phyloP scores from a whole-genome alignment of 2,329 filamentous ascomycete species.

The Colletotrichum sp. region DNA sequence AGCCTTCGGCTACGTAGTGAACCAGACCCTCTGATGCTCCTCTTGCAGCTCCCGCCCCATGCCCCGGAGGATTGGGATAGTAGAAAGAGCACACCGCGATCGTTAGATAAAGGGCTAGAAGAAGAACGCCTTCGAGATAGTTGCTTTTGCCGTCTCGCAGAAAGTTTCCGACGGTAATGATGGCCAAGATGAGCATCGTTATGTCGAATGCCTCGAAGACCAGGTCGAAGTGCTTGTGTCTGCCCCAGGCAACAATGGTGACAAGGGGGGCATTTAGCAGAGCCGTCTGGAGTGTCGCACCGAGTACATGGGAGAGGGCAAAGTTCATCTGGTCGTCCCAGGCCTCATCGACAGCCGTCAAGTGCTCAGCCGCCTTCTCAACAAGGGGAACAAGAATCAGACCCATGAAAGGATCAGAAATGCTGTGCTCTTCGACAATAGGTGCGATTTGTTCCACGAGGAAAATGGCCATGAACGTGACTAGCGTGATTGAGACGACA shows the following conservation, averaged over 20 bases:
- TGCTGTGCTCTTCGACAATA: constrained; percentile 49
- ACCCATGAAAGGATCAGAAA: constrained; percentile 64
- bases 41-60: not conserved
- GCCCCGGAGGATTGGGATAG: constrained; percentile 50
- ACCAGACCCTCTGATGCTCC: not conserved
- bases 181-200: constrained; percentile 79
- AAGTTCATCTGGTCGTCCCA: constrained; percentile 87
- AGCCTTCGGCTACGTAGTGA: not conserved
- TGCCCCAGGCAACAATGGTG: constrained; percentile 83
- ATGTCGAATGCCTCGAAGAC: constrained; percentile 91
- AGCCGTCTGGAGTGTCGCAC: constrained; percentile 87
- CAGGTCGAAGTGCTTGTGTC: constrained; percentile 73
- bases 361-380: constrained; percentile 85
- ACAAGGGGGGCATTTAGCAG: constrained; percentile 86
- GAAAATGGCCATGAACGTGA: constrained; percentile 75
- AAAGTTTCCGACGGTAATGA: constrained; percentile 87
- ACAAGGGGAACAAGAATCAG: constrained; percentile 82
- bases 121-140: constrained; percentile 85
- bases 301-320: constrained; percentile 83
- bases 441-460: constrained; percentile 75
- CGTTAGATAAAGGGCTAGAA: constrained; percentile 56
- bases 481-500: constrained; percentile 66
- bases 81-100: constrained; percentile 38
- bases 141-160: constrained; percentile 88
- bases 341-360: constrained; percentile 84